These are phyloP conservation scores for Boletus subparvulus DNA, from an alignment of 768 basidiomycete species.

Conservation along the genomic window DNA sequence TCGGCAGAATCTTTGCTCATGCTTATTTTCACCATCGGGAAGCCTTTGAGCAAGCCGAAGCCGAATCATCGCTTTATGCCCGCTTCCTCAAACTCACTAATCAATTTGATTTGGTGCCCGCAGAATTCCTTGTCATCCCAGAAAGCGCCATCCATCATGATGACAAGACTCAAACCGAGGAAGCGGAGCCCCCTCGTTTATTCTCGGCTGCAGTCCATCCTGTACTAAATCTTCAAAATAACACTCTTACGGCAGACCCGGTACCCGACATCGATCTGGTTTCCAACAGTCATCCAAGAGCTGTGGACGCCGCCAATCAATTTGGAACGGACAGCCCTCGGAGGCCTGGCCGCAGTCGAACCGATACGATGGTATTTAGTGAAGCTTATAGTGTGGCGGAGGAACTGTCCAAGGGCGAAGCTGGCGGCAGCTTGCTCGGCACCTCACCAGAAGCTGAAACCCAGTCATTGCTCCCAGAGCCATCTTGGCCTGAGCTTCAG, in stretches of 20 bases:
- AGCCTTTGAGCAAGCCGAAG: slow-evolving; percentile 86
- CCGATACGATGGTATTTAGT: slow-evolving; percentile 75
- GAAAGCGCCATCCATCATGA: slow-evolving; percentile 37
- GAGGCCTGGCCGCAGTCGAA: slow-evolving; percentile 53
- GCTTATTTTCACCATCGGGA: slow-evolving; percentile 95
- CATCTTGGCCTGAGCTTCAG: slow-evolving; percentile 13
- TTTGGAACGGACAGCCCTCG: slow-evolving; percentile 41
- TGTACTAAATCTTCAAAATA: slow-evolving; percentile 7
- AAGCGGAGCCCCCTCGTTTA: slow-evolving; percentile 41
- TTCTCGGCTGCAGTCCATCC: slow-evolving; percentile 43
- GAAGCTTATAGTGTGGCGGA: slow-evolving; percentile 41
- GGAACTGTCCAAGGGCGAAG: slow-evolving; percentile 34
- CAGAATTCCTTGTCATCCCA: slow-evolving; percentile 83
- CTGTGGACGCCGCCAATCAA: slow-evolving; percentile 13
- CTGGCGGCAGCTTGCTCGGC: slow-evolving; percentile 10
- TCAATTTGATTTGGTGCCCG: slow-evolving; percentile 78
- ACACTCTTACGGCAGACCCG: slow-evolving; percentile 8
- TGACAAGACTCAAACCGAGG: slow-evolving; percentile 24
- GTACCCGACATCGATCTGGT: slow-evolving; percentile 5
- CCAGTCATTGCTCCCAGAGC: slow-evolving; percentile 1
- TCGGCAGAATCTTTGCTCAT: slow-evolving; percentile 94
- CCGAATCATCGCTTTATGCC: slow-evolving; percentile 85
- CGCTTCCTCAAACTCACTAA: slow-evolving; percentile 84
- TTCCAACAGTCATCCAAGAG: slow-evolving; percentile 21
- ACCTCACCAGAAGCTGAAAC: slow-evolving; percentile 13